Conservation (phyloP, 2,329 filamentous ascomycete genomes). For the Microcyclospora pomicola region DNA sequence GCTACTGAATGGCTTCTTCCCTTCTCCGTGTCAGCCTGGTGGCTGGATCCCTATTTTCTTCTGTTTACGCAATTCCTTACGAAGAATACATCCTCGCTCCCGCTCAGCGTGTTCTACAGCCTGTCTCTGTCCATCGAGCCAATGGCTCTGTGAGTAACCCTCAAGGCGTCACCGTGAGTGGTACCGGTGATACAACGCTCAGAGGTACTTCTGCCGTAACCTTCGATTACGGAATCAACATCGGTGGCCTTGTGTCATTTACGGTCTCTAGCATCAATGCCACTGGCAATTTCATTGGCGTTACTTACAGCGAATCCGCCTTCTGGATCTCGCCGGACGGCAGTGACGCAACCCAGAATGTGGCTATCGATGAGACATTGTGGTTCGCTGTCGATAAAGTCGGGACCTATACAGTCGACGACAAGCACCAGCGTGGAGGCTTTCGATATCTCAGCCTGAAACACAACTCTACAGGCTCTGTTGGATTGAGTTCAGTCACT, state of each 20-base stretch:
- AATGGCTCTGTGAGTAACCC: conserved; percentile 26
- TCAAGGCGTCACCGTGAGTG: conserved; percentile 16
- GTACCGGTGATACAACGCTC: conserved; percentile 20
- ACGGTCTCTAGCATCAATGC: conserved; percentile 31
- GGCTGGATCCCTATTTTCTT: too few relatives aligned
- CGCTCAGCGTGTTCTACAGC: conserved; percentile 20
- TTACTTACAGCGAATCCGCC: conserved; percentile 28
- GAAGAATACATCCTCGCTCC: conserved; percentile 28
- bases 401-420: conserved; percentile 29
- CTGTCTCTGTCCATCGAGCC: conserved; percentile 22
- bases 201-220: conserved; percentile 23
- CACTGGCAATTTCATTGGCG: conserved; percentile 24
- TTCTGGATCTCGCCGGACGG: conserved; percentile 39
- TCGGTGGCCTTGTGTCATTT: conserved; percentile 26
- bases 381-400: conserved; percentile 30
- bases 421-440: conserved; percentile 33
- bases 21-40: too few relatives aligned
- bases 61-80: conserved; percentile 10
- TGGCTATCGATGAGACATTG: conserved; percentile 31
- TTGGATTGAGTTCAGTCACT: conserved; percentile 22
- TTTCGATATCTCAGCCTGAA: conserved; percentile 40
- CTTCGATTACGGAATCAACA: conserved; percentile 27
- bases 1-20: too few relatives aligned
- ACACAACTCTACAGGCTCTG: conserved; percentile 14
- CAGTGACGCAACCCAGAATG: conserved; percentile 26